Conservation (phyloP, 768 basidiomycete genomes). For the Mrakia frigida region DNA sequence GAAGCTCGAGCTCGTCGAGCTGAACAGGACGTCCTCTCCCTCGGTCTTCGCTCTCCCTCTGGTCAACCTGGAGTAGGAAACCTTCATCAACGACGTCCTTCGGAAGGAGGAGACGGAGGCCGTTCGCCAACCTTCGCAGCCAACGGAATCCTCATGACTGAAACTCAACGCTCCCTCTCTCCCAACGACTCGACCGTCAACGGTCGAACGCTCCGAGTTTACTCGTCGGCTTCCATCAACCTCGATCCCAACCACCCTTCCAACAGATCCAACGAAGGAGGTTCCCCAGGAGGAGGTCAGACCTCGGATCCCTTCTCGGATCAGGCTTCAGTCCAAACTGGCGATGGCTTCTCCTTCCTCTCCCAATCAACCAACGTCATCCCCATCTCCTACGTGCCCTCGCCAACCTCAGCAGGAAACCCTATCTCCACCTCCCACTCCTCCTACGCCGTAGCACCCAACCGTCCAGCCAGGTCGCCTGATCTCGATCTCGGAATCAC, state of each 20-base stretch:
- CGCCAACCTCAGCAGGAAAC: background rate
- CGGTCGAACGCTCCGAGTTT: conserved; percentile 24
- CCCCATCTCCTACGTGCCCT: conserved; percentile 32
- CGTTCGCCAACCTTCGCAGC: conserved; percentile 4
- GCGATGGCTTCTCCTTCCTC: conserved; percentile 23
- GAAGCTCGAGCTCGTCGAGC: conserved; percentile 31
- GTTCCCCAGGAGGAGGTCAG: background rate
- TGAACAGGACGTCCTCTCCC: conserved; percentile 26
- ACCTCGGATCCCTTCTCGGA: conserved; percentile 31
- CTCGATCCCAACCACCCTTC: conserved; percentile 27
- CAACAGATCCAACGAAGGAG: background rate
- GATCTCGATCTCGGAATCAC: conserved; percentile 25
- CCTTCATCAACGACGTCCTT: conserved; percentile 26
- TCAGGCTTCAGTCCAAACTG: conserved; percentile 19
- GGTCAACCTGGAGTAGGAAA: background rate
- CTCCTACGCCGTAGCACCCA: background rate
- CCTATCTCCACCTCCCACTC: conserved; percentile 14
- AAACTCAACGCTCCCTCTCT: background rate
- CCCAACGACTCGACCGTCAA: conserved; percentile 2
- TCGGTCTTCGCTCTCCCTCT: conserved; percentile 22
- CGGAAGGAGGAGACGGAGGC: conserved; percentile 14
- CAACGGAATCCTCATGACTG: conserved; percentile 4
- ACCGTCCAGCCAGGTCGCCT: conserved; percentile 20
- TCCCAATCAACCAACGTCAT: conserved; percentile 32
- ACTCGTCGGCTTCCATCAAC: conserved; percentile 28